Evolutionary conservation across 371 early-diverging fungal genomes (phyloP), one percentile per base, ranked within the genome.

Genomic region (Apophysomyces trapeziformis): DNA sequence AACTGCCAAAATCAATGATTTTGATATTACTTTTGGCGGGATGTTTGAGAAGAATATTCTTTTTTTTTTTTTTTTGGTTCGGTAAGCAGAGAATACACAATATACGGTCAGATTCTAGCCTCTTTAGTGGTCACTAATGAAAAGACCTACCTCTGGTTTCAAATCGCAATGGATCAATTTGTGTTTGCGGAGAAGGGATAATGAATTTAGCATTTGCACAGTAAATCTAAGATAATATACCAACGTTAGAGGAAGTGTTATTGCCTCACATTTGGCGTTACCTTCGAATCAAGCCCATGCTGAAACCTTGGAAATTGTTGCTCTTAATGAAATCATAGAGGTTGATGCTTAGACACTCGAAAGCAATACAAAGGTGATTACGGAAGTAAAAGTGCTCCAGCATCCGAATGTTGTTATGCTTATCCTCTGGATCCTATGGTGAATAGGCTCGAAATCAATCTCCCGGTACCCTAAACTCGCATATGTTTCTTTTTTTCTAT

Each of bases 271-370:
- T 59, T 8, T 21, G 4, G 4, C 4, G 4, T 32, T 75, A 89
- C 79, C 87, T 78, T 66, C 87, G 86, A 60, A 96, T 89, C 54
- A 94, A 85, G 16, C 87, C 89, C 65, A 90, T 80, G 66, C 91
- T 89, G 57, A 96, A 91, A 4, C 99, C 99, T 38, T 89, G 86
- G 78, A 98, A 99, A 45, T 90, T 86, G 66, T 95, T 94, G 57
- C 90, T 90, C 82, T 97, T 97, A 57, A 98, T 85, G 72, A 96
- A 93, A 70, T 99, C 99, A 83, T 98, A 99, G 57, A 99, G 78
- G 73, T 99, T 99, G 61, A 94, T 89, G 26, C 93, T 93, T 44
- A 99, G 85, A 47, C 97, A 88, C 82, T 99, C 99, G 70, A 93
- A 91, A 3, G 94, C 95, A 68, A 99, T 95, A 72, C 99, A 99